Evolutionary conservation across 352 stramenopile genomes (phyloP).

Genomic region (Phytophthora litchii): DNA sequence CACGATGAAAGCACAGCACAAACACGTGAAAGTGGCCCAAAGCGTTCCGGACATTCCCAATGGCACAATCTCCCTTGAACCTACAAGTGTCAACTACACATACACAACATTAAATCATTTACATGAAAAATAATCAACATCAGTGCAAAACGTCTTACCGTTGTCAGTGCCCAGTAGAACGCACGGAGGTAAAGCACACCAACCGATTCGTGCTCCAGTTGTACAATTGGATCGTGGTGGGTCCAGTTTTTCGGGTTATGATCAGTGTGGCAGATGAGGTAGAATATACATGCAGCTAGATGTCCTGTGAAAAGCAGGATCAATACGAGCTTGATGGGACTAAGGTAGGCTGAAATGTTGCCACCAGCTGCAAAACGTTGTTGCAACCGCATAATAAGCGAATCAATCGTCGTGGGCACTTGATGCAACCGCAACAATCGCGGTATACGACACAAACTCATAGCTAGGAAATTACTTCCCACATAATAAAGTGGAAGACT

Average conservation of each 20-base stretch:
- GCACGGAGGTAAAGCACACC: conserved; percentile 67
- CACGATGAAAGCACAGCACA: conserved; percentile 81
- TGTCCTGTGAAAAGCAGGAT: conserved; percentile 70
- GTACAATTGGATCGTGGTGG: conserved; percentile 73
- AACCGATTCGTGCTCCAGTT: conserved; percentile 57
- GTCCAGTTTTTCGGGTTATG: conserved; percentile 71
- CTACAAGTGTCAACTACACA: conserved; percentile 64
- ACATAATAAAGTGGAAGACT: conserved; percentile 74
- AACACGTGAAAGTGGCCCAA: conserved; percentile 68
- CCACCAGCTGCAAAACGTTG: conserved; percentile 59
- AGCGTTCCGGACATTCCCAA: conserved; percentile 60
- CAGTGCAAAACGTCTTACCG: conserved; percentile 27
- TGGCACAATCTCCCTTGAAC: conserved; percentile 73
- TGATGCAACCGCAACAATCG: conserved; percentile 53
- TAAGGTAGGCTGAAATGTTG: conserved; percentile 69
- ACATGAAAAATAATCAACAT: no score
- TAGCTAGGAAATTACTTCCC: conserved; percentile 51
- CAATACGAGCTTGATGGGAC: conserved; percentile 67
- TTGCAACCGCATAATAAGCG: conserved; percentile 71
- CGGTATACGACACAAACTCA: conserved; percentile 65
- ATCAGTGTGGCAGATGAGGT: conserved; percentile 68
- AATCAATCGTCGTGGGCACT: conserved; percentile 52
- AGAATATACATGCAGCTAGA: conserved; percentile 71
- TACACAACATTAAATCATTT: no score
- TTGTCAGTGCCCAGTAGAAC: conserved; percentile 83